Evolutionary conservation across 192 early-diverging fungal genomes (phyloP).

Genomic region (Coemansia sp.): DNA sequence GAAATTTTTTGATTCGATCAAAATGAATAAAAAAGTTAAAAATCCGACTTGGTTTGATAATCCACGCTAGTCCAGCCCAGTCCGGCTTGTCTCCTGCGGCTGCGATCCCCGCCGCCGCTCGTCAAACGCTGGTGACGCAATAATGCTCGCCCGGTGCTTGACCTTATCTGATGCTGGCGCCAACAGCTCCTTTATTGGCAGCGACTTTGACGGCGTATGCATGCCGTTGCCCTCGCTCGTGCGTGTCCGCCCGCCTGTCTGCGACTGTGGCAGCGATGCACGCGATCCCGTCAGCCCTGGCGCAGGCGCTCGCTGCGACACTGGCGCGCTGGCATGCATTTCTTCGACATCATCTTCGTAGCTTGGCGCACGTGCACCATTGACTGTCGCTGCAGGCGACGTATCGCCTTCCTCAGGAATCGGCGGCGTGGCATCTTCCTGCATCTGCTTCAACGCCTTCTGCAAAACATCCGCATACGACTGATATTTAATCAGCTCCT

Average conservation of each 20-base stretch:
- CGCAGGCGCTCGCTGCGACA: slow-evolving; percentile 6
- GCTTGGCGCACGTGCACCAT: not conserved
- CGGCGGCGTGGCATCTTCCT: slow-evolving; percentile 40
- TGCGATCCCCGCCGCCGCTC: slow-evolving; percentile 22
- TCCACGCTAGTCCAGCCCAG: too few relatives aligned
- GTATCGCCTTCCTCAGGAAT: slow-evolving; percentile 45
- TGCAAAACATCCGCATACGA: slow-evolving; percentile 75
- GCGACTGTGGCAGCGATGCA: slow-evolving; percentile 26
- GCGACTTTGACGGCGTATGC: slow-evolving; percentile 41
- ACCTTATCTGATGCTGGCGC: slow-evolving; percentile 49
- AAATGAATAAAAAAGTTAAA: not conserved
- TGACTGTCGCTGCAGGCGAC: slow-evolving; percentile 15
- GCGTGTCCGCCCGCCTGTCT: slow-evolving; percentile 1
- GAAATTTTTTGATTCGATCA: too few relatives aligned
- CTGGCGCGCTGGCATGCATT: not conserved
- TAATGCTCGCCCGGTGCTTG: slow-evolving; percentile 42
- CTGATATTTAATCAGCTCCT: slow-evolving; percentile 83
- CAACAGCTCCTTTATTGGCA: slow-evolving; percentile 55
- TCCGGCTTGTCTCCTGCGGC: not conserved
- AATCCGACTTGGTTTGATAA: too few relatives aligned
- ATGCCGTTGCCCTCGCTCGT: slow-evolving; percentile 29
- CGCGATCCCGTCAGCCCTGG: slow-evolving; percentile 24
- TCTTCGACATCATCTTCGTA: slow-evolving; percentile 5
- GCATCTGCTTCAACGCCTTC: slow-evolving; percentile 59
- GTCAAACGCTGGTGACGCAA: slow-evolving; percentile 7